Evolutionary conservation across 768 basidiomycete genomes (phyloP).

Genomic region (Amylocystis lapponica): DNA sequence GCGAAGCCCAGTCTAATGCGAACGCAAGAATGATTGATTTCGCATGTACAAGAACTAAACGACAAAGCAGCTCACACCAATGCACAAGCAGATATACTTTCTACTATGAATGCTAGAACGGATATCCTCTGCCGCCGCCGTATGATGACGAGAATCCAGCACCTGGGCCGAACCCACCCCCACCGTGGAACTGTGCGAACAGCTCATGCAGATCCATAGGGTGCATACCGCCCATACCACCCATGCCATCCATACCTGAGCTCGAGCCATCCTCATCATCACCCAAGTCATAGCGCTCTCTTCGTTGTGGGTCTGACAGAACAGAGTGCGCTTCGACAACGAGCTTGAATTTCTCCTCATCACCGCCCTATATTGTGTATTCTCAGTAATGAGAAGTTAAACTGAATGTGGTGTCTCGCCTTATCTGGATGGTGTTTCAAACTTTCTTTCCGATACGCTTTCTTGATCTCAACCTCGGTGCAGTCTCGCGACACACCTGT

Average conservation of each 20-base stretch:
- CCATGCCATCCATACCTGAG: conserved; percentile 14
- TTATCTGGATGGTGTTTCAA: conserved; percentile 49
- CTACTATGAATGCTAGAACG: no score
- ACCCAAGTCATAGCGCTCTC: conserved; percentile 70
- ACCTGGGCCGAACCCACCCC: conserved; percentile 23
- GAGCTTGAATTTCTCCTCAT: conserved; percentile 91
- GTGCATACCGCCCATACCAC: conserved; percentile 33
- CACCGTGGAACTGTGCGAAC: conserved; percentile 58
- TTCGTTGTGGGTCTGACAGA: conserved; percentile 63
- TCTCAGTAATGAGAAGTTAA: neutral
- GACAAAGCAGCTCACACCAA: no score
- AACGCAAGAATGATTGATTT: no score
- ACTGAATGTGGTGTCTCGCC: conserved; percentile 28
- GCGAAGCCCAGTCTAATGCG: no score
- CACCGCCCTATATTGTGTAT: conserved; percentile 45
- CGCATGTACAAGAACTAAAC: no score
- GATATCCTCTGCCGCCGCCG: conserved; percentile 14
- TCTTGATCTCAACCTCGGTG: conserved; percentile 69
- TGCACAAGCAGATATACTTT: no score
- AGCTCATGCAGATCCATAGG: conserved; percentile 55
- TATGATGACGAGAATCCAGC: no score
- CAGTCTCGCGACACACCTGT: conserved; percentile 46
- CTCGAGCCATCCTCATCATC: conserved; percentile 72
- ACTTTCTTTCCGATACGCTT: conserved; percentile 24
- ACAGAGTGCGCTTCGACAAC: conserved; percentile 75